Percentiles rank a stretch among this genome's conserved stretches.
Evolutionary conservation across 2,329 filamentous ascomycete genomes (phyloP).

Genomic region (Fusarium aywerte): DNA sequence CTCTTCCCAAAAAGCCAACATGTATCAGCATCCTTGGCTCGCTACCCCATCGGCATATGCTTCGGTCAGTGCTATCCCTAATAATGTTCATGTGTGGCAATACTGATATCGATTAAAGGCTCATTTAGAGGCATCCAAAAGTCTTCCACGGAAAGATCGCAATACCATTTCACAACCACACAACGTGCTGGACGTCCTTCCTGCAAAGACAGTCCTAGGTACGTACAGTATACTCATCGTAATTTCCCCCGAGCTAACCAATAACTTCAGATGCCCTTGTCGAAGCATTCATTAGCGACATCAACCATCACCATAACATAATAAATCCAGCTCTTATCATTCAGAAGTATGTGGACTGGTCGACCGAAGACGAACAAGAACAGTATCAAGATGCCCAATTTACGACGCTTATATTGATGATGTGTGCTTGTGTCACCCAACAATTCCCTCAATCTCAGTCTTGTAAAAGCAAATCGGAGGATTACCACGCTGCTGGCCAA

Average conservation of each 20-base stretch:
- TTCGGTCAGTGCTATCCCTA: background rate
- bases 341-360: constrained; percentile 13
- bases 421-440: constrained; percentile 16
- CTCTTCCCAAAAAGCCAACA: background rate
- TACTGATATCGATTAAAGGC: constrained; percentile 2
- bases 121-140: background rate
- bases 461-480: background rate
- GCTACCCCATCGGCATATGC: background rate
- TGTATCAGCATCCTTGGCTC: background rate
- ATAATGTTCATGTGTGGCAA: fast-evolving
- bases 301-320: constrained; percentile 26
- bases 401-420: constrained; percentile 15
- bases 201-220: constrained; percentile 1
- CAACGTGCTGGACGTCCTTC: background rate
- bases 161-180: background rate
- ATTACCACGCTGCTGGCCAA: constrained; percentile 1
- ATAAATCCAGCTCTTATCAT: constrained; percentile 8
- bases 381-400: constrained; percentile 7
- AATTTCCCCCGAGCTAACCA: too few relatives aligned
- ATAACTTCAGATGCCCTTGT: constrained; percentile 1
- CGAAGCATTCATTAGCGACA: constrained; percentile 20
- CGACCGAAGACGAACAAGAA: background rate
- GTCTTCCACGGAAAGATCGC: background rate
- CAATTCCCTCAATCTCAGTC: background rate
- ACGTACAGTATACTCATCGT: background rate